Evolutionary conservation across 257 asterid genomes (phyloP), one percentile per base, ranked within the genome.

Genomic region (Capsicum baccatum): DNA sequence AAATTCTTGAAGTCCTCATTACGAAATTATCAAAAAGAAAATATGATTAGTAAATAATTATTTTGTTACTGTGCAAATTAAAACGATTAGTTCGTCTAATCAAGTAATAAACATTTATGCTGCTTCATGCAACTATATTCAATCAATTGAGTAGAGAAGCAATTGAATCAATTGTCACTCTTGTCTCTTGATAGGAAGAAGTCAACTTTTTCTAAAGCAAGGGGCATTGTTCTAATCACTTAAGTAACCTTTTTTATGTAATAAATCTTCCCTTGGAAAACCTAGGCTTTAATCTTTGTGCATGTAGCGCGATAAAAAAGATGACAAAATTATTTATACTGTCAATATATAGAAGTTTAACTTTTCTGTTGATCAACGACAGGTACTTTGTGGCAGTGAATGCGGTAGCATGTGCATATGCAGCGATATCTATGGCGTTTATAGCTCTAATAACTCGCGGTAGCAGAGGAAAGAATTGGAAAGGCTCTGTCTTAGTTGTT

Each of bases 351-450:
- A 76, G 0, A 50, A 26, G 15, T 54, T 52, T 26, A 76, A 52
- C 21, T 0, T 21, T 14, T 67, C 26, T 9, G 26, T 52, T 55
- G 15, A 7, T 76, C n/a, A 76, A 76, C 1, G 21, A 26, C 63
- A 85, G 88, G 81, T 85, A 82, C 85, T 85, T 87, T 55, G 86
- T 87, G 81, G 87, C 63, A 83, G 85, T 87, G 78, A 87, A 85
- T 83, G 83, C 83, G 11, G 26, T 87, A 48, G 88, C 85, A 79
- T 79, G 90, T 44, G 83, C 86, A 58, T 87, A 87, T 67, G 79
- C 88, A 16, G 88, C 83, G 7, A 17, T 71, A 6, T 87, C 90
- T 52, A 54, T 76, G 63, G 64, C 48, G 8, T 76, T 76, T 50
- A 10, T 3, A 13, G 26, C 64, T 33, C 63, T 21, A 76, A 73